Evolutionary conservation across 2,329 filamentous ascomycete genomes (phyloP).

Genomic region (Fusarium concolor): DNA sequence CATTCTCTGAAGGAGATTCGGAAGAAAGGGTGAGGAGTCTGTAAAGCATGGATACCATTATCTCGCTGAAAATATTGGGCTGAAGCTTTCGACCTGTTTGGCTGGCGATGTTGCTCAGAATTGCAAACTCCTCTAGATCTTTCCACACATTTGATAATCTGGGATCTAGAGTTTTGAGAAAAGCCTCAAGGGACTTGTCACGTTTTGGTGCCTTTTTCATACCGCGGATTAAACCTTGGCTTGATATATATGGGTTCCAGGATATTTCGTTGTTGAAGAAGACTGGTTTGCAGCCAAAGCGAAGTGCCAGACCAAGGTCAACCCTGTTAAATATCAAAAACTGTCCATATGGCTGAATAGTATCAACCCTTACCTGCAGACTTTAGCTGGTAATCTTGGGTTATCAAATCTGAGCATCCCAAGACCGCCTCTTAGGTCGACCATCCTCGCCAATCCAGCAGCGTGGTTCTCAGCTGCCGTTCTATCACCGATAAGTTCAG

Average conservation of each 20-base stretch:
- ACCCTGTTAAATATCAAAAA: constrained; percentile 2
- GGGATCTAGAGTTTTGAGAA: constrained; percentile 17
- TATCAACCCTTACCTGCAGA: constrained; percentile 24
- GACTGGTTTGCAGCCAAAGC: constrained; percentile 22
- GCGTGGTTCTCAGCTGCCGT: constrained; percentile 25
- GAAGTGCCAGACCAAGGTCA: constrained; percentile 28
- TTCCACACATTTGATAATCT: constrained; percentile 27
- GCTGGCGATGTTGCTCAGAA: constrained; percentile 34
- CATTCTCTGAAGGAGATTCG: constrained; percentile 2
- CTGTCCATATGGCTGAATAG: accelerated
- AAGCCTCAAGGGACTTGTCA: background rate
- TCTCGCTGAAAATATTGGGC: constrained; percentile 37
- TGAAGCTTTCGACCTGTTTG: constrained; percentile 32
- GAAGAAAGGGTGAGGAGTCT: constrained; percentile 25
- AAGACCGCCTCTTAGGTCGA: constrained; percentile 33
- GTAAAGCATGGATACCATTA: constrained; percentile 31
- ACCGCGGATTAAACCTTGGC: background rate
- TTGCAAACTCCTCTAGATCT: constrained; percentile 29
- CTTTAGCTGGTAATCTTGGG: constrained; percentile 34
- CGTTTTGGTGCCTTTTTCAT: background rate
- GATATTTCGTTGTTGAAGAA: constrained; percentile 25
- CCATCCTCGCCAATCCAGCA: constrained; percentile 33
- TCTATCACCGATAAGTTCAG: constrained; percentile 30
- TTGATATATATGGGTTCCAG: constrained; percentile 30
- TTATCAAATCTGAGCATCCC: constrained; percentile 32